These are phyloP conservation scores for Boletus huronensis DNA, from an alignment of 768 basidiomycete species.

Conservation along the genomic window DNA sequence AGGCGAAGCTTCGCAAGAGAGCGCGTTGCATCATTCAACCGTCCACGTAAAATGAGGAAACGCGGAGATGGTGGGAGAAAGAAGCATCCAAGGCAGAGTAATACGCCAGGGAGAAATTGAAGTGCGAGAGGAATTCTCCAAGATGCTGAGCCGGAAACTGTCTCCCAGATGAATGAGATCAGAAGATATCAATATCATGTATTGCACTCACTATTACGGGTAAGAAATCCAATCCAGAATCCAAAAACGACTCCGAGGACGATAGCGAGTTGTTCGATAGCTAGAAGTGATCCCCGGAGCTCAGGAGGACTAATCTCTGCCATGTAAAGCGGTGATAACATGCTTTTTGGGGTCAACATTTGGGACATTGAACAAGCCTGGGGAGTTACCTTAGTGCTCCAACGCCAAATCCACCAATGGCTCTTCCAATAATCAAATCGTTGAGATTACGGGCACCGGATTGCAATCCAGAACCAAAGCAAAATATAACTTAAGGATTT, in stretches of 20 bases:
- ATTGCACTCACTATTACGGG: slow-evolving; percentile 50
- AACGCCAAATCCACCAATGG: slow-evolving; percentile 77
- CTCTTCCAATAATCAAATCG: slow-evolving; percentile 65
- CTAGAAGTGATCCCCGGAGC: slow-evolving; percentile 72
- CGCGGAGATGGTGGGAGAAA: slow-evolving; percentile 50
- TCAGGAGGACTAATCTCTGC: slow-evolving; percentile 83
- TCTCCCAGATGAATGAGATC: neutral
- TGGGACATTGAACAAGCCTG: slow-evolving; percentile 5
- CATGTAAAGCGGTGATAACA: slow-evolving; percentile 80
- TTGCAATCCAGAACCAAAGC: slow-evolving; percentile 69
- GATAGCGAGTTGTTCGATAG: slow-evolving; percentile 78
- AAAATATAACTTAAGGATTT: slow-evolving; percentile 53
- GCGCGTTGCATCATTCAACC: slow-evolving; percentile 51
- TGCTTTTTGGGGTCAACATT: slow-evolving; percentile 39
- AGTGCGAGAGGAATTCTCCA: slow-evolving; percentile 78
- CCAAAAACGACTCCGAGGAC: slow-evolving; percentile 79
- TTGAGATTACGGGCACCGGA: slow-evolving; percentile 51
- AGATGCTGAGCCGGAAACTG: slow-evolving; percentile 60
- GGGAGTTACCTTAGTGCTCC: slow-evolving; percentile 59
- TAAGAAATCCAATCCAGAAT: slow-evolving; percentile 79
- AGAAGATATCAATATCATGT: neutral
- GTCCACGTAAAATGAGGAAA: slow-evolving; percentile 46
- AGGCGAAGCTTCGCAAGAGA: slow-evolving; percentile 54
- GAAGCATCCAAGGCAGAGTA: slow-evolving; percentile 59
- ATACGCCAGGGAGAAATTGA: slow-evolving; percentile 65